A percentile compares a stretch with the other conserved stretches of the same genome.
Evolutionary conservation across 495 filamentous ascomycete genomes (phyloP).

Genomic region (Tirmania nivea): DNA sequence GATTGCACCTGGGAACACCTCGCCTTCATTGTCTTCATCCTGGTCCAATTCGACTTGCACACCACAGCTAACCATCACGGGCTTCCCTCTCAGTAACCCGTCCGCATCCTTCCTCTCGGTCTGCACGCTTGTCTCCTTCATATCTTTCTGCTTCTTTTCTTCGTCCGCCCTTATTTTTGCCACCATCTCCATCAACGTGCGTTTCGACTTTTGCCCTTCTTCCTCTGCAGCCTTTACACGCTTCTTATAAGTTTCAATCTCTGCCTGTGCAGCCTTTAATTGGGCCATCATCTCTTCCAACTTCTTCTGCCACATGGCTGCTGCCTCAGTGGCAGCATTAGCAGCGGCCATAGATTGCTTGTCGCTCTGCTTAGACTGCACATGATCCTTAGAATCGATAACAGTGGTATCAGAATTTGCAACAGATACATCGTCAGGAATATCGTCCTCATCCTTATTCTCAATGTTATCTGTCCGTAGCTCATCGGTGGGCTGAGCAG

Average conservation of each 20-base stretch:
- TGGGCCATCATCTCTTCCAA: constrained; percentile 62
- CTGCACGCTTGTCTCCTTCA: constrained; percentile 11
- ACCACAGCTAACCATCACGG: constrained; percentile 8
- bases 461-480: constrained; percentile 3
- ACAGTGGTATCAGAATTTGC: constrained; percentile 21
- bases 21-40: not conserved
- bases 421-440: constrained; percentile 18
- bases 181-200: constrained; percentile 73
- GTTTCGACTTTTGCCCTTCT: constrained; percentile 42
- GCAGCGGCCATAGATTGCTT: constrained; percentile 8
- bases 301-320: constrained; percentile 40
- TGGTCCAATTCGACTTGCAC: constrained; percentile 7
- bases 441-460: constrained; percentile 14
- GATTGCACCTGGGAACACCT: constrained; percentile 5
- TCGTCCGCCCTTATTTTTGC: constrained; percentile 53
- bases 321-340: constrained; percentile 25
- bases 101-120: constrained; percentile 24
- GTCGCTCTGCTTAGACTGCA: constrained; percentile 8
- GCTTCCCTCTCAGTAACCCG: constrained; percentile 17
- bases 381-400: constrained; percentile 3
- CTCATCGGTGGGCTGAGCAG: constrained; percentile 5
- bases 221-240: constrained; percentile 62
- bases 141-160: constrained; percentile 19
- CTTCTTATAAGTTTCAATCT: constrained; percentile 54
- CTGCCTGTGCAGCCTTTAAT: constrained; percentile 60